Evolutionary conservation across 1,139 yeast genomes (phyloP).

Genomic region (Protomyces pachydermus): DNA sequence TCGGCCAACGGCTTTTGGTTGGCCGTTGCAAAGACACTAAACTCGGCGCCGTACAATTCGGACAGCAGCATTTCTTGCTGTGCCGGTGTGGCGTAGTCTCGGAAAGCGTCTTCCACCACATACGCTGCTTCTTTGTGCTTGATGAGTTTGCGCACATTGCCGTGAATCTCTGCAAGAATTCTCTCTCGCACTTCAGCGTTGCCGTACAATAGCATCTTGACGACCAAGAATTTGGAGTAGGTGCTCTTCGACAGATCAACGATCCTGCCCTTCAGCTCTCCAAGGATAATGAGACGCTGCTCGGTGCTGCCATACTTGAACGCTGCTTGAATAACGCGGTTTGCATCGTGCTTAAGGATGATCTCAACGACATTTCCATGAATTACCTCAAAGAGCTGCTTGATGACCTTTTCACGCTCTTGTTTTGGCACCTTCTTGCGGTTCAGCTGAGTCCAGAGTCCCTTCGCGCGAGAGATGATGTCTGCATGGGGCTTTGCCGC

Average conservation of each 20-base stretch:
- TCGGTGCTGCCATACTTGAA: slow-evolving; percentile 78
- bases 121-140: slow-evolving; percentile 99
- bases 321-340: slow-evolving; percentile 90
- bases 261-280: slow-evolving; percentile 66
- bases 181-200: slow-evolving; percentile 62
- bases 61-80: slow-evolving; percentile 87
- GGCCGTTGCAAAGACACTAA: slow-evolving; percentile 75
- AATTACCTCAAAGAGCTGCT: slow-evolving; percentile 79
- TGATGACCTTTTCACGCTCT: slow-evolving; percentile 70
- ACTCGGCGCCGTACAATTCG: slow-evolving; percentile 97
- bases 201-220: slow-evolving; percentile 88
- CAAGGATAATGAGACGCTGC: slow-evolving; percentile 67
- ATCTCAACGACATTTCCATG: slow-evolving; percentile 74
- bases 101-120: slow-evolving; percentile 88
- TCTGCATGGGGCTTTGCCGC: slow-evolving; percentile 78
- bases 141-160: slow-evolving; percentile 84
- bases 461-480: slow-evolving; percentile 79
- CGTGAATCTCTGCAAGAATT: slow-evolving; percentile 80
- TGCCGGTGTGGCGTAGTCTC: slow-evolving; percentile 74
- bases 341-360: slow-evolving; percentile 92
- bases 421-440: slow-evolving; percentile 76
- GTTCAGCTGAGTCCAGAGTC: slow-evolving; percentile 85
- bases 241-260: slow-evolving; percentile 84
- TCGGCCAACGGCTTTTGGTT: slow-evolving; percentile 59
- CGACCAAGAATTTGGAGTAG: slow-evolving; percentile 85